A percentile compares a stretch with the other conserved stretches of the same genome.
Evolutionary conservation across 495 filamentous ascomycete genomes (phyloP).

Genomic region (Cairneyella variabilis): DNA sequence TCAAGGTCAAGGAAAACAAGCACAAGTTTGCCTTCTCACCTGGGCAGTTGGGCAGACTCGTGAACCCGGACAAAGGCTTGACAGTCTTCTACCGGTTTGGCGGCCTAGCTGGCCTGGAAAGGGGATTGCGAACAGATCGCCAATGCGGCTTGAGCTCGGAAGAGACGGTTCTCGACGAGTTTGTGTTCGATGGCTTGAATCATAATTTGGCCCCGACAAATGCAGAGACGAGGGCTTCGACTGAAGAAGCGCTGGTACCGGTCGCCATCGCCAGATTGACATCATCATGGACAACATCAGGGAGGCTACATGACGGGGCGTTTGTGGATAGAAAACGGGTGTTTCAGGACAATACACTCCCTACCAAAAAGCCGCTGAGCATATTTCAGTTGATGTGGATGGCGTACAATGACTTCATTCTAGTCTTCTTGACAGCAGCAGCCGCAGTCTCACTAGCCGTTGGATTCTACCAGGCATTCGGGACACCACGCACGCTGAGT

Average conservation of each 20-base stretch:
- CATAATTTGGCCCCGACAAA: neutral
- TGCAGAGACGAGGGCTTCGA: neutral
- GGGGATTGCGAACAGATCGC: slow-evolving; percentile 63
- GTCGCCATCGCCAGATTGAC: neutral
- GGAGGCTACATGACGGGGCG: neutral
- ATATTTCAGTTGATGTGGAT: slow-evolving; percentile 67
- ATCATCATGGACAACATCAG: neutral
- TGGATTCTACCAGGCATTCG: slow-evolving; percentile 52
- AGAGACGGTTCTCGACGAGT: neutral
- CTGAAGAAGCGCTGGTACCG: neutral
- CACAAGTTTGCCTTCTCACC: neutral
- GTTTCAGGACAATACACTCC: neutral
- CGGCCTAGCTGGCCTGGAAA: slow-evolving; percentile 67
- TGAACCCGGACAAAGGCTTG: slow-evolving; percentile 76
- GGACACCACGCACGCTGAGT: slow-evolving; percentile 29
- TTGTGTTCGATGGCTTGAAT: no score
- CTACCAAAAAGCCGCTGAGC: neutral
- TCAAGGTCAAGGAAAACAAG: neutral
- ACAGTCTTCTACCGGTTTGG: slow-evolving; percentile 71
- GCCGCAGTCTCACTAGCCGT: slow-evolving; percentile 76
- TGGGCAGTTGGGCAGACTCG: slow-evolving; percentile 43
- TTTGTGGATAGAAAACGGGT: neutral
- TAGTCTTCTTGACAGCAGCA: slow-evolving; percentile 71
- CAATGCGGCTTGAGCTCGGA: neutral
- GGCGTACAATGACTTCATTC: slow-evolving; percentile 77